phyloP scores from a whole-genome alignment of 306 rosid species.

The Urtica urens region DNA sequence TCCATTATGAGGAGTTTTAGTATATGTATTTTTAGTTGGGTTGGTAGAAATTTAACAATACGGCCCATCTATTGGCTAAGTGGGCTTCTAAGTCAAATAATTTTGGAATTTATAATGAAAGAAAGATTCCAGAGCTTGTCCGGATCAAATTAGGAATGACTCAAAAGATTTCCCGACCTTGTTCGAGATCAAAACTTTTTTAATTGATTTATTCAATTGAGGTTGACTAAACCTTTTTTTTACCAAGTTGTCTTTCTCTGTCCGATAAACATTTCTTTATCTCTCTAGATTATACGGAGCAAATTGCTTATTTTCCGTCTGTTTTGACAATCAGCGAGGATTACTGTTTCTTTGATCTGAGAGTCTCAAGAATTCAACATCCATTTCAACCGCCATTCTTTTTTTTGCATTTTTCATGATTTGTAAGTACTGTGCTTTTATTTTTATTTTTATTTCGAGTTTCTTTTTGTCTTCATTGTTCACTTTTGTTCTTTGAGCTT shows the following conservation, averaged over 20 bases:
- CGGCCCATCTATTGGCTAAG: too few species aligned
- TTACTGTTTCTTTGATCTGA: slow-evolving; percentile 36
- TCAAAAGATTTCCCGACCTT: too few species aligned
- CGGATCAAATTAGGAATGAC: too few species aligned
- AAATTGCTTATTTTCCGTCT: slow-evolving; percentile 1
- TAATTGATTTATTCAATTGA: neutral
- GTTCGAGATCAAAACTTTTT: neutral
- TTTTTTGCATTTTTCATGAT: slow-evolving; percentile 33
- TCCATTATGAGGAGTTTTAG: too few species aligned
- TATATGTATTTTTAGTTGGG: too few species aligned
- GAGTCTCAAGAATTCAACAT: slow-evolving; percentile 24
- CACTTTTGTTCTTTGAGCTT: slow-evolving; percentile 11
- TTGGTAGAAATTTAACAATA: too few species aligned
- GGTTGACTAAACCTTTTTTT: slow-evolving; percentile 19
- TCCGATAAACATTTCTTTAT: neutral
- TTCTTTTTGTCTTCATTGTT: slow-evolving; percentile 20
- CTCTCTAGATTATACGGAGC: neutral
- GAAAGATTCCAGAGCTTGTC: too few species aligned
- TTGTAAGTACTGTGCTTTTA: slow-evolving; percentile 44
- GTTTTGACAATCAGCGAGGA: slow-evolving; percentile 16
- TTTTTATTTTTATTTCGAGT: too few species aligned
- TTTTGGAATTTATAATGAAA: too few species aligned
- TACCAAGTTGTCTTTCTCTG: slow-evolving; percentile 21
- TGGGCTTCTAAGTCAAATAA: too few species aligned
- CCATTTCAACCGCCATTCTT: slow-evolving; percentile 1